Conservation (phyloP, 208 protist genomes). For the Leishmania guyanensis region DNA sequence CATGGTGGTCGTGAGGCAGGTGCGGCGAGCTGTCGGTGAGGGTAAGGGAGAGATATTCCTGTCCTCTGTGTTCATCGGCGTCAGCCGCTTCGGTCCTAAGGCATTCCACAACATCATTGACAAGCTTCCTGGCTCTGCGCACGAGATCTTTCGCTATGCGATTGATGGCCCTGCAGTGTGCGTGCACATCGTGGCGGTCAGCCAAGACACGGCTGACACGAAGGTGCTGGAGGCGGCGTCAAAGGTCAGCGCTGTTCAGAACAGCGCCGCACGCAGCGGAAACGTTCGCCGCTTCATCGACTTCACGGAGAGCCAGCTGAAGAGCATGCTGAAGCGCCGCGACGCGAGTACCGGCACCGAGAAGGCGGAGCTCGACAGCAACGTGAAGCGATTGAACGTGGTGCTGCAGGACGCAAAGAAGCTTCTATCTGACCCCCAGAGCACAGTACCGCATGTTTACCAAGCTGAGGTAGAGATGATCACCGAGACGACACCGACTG, state of each 20-base stretch:
- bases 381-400: slow-evolving; percentile 34
- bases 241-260: slow-evolving; percentile 48
- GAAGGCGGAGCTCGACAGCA: slow-evolving; percentile 24
- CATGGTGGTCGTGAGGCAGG: slow-evolving; percentile 54
- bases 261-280: slow-evolving; percentile 55
- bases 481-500: neutral
- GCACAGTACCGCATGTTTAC: slow-evolving; percentile 45
- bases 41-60: slow-evolving; percentile 45
- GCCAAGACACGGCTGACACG: slow-evolving; percentile 22
- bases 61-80: slow-evolving; percentile 43
- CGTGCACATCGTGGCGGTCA: slow-evolving; percentile 39
- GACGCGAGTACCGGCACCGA: slow-evolving; percentile 30
- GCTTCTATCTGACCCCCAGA: slow-evolving; percentile 45
- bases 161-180: slow-evolving; percentile 47
- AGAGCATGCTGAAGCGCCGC: slow-evolving; percentile 23
- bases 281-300: slow-evolving; percentile 69
- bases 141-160: slow-evolving; percentile 51
- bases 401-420: slow-evolving; percentile 46
- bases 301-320: slow-evolving; percentile 37
- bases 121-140: slow-evolving; percentile 22
- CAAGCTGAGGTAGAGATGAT: slow-evolving; percentile 8
- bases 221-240: slow-evolving; percentile 32
- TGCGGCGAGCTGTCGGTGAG: slow-evolving; percentile 15
- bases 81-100: slow-evolving; percentile 35
- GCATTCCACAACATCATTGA: slow-evolving; percentile 38